A percentile compares a stretch with the other conserved stretches of the same genome.
phyloP scores from a whole-genome alignment of 768 basidiomycete genomes.

The Amanita rimosa region DNA sequence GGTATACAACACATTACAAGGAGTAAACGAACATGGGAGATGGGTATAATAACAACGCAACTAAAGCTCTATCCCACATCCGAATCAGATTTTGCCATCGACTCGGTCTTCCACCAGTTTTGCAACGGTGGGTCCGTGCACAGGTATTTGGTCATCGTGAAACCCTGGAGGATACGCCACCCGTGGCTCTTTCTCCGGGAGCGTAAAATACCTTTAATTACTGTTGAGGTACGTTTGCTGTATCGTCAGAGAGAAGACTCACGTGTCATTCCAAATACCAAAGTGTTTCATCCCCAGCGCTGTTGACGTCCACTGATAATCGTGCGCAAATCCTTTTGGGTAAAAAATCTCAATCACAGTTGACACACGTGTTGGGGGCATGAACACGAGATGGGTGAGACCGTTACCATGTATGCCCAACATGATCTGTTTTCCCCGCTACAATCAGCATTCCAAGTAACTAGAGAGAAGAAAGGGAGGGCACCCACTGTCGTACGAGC shows the following conservation, averaged over 20 bases:
- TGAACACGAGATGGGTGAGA: constrained; percentile 75
- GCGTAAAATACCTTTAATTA: constrained; percentile 21
- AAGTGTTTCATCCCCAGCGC: constrained; percentile 68
- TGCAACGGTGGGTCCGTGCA: constrained; percentile 52
- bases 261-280: constrained; percentile 77
- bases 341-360: constrained; percentile 83
- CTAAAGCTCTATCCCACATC: too few species aligned
- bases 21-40: too few species aligned
- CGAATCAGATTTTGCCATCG: constrained; percentile 11
- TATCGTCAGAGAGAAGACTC: constrained; percentile 12
- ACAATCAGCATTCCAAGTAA: neutral
- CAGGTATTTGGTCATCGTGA: constrained; percentile 70
- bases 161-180: constrained; percentile 78
- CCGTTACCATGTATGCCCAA: constrained; percentile 76
- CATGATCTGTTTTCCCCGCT: constrained; percentile 33
- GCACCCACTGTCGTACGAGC: constrained; percentile 59
- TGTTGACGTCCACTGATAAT: constrained; percentile 75
- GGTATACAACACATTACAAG: too few species aligned
- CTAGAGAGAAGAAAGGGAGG: too few species aligned
- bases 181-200: constrained; percentile 25
- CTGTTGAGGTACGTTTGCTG: neutral
- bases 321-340: constrained; percentile 72
- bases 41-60: too few species aligned
- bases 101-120: constrained; percentile 62
- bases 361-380: constrained; percentile 64